Percentiles rank a stretch among this genome's conserved stretches.
Conservation (phyloP, 163 green algal species). For the Scenedesmus sp. region DNA sequence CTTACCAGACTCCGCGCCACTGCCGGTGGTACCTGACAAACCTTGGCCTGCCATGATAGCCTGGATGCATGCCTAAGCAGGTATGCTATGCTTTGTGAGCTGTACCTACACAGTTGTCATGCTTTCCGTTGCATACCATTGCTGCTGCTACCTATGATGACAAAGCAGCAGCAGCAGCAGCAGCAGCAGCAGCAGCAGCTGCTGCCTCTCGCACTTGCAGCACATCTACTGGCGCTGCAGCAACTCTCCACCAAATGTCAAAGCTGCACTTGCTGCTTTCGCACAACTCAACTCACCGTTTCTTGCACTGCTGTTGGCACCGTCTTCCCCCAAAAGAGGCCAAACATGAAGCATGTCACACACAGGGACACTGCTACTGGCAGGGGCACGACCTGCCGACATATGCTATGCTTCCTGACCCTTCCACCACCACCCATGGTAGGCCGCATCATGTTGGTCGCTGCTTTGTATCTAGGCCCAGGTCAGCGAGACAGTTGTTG, state of each 20-base stretch:
- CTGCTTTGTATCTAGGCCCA: not conserved
- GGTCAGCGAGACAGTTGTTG: slow-evolving; percentile 13
- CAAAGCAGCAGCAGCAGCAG: not conserved
- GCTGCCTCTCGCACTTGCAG: not conserved
- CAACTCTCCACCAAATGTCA: no score
- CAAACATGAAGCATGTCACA: slow-evolving; percentile 46
- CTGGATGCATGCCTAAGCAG: no score
- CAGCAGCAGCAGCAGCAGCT: not conserved
- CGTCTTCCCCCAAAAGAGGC: not conserved
- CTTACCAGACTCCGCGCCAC: not conserved
- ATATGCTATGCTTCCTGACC: slow-evolving; percentile 20
- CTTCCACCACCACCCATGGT: not conserved
- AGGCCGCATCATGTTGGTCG: not conserved
- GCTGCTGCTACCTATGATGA: not conserved
- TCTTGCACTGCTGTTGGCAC: slow-evolving; percentile 22
- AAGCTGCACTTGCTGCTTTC: no score
- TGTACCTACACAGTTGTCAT: no score
- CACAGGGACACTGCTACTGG: slow-evolving; percentile 39
- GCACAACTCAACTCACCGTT: slow-evolving; percentile 6
- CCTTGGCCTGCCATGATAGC: not conserved
- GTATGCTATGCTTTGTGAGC: no score
- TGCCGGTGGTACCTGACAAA: not conserved
- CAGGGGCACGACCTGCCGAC: slow-evolving; percentile 21
- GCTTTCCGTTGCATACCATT: not conserved
- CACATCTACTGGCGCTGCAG: not conserved